Evolutionary conservation across 345 rosid genomes (phyloP), one percentile per base, ranked within the genome.

Genomic region (Cardamine occulta): DNA sequence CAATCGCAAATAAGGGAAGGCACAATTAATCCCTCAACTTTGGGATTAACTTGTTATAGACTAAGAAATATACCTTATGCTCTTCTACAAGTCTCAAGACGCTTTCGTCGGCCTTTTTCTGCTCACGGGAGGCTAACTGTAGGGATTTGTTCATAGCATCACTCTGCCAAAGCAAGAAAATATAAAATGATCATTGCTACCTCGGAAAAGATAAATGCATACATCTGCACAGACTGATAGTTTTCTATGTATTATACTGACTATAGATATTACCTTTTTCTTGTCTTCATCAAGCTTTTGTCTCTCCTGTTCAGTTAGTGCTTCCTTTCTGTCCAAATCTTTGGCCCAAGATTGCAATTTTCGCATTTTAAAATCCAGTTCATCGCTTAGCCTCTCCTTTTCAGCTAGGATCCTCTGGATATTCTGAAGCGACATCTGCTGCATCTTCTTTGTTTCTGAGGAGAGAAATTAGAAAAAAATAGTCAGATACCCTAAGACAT

Each of bases 251-350:
- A 29, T 49, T 17, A 51, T 29, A 58, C 17, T 39, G 57, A 58
- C 3, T 51, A 58, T 1, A 6, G 23, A 17, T 78, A 28, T 57
- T 74, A 88, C 97, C 90, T 86, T 86, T 82, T 80, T 79, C 87
- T 77, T 91, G n/a, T 90, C 98, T 71, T 90, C 97, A 49, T 89
- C 91, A 74, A 91, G 96, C 82, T 86, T 88, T 76, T 85, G 89
- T 57, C 87, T 86, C 79, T 94, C 97, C 14, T 85, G 82, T 79
- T 91, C 98, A 58, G 97, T 91, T 9, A 86, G 42, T 14, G 91
- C 85, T 83, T 90, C 98, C 28, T 88, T 86, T 62, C 90, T 91
- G 68, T 90, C 90, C 84, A 91, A 75, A 55, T 85, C 81, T 74
- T 82, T 91, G 84, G 79, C 83, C 97, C 93, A 79, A 11, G 17